These are phyloP conservation scores for Colletotrichum paranaense DNA, from an alignment of 2,329 filamentous ascomycete genomes.

Conservation along the genomic window DNA sequence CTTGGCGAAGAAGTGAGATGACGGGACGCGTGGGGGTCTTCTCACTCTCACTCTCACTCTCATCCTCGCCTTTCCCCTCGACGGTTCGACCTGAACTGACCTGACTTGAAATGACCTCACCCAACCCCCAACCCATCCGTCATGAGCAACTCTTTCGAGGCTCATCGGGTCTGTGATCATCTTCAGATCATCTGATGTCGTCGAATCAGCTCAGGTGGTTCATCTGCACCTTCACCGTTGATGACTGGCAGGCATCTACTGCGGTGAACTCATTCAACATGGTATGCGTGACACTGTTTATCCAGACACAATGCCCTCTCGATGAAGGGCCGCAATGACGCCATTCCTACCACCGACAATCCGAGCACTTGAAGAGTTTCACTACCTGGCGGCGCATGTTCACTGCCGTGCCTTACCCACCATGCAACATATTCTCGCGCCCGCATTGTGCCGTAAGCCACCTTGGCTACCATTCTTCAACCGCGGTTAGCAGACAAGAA, in stretches of 20 bases:
- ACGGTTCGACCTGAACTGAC: background rate
- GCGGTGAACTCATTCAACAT: background rate
- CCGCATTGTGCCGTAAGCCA: constrained; percentile 16
- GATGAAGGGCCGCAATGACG: background rate
- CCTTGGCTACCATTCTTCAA: constrained; percentile 2
- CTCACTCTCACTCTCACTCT: background rate
- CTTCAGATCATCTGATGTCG: too few relatives aligned
- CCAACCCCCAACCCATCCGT: background rate
- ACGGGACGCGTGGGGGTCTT: constrained; percentile 22
- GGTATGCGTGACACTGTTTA: background rate
- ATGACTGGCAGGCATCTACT: background rate
- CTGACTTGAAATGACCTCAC: background rate
- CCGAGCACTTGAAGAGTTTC: background rate
- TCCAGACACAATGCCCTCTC: background rate
- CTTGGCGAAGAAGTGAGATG: constrained; percentile 7
- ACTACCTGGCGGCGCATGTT: background rate
- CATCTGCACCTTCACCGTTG: too few relatives aligned
- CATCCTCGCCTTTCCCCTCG: too few relatives aligned
- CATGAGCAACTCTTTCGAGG: background rate
- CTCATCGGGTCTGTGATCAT: background rate
- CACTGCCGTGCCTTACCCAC: background rate
- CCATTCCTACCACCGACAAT: background rate
- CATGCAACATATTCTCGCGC: background rate
- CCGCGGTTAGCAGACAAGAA: background rate
- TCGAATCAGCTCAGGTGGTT: background rate